Percentiles rank a stretch among this genome's conserved stretches.
These are phyloP conservation scores for Epichloe scottii DNA, from an alignment of 2,329 filamentous ascomycete genomes.

Conservation along the genomic window DNA sequence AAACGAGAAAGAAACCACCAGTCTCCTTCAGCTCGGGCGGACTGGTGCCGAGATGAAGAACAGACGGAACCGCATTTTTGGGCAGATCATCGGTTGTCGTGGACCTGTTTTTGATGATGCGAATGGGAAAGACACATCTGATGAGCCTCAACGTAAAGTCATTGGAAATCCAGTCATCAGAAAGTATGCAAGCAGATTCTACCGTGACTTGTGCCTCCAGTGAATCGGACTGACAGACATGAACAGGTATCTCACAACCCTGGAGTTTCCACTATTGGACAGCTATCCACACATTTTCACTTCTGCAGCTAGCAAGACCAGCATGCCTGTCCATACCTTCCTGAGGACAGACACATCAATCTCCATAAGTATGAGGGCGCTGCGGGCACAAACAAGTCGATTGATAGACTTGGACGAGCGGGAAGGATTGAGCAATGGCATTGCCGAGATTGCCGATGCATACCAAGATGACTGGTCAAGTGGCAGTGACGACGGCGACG, in stretches of 20 bases:
- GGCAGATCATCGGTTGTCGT: slow-evolving; percentile 15
- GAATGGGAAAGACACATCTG: slow-evolving; percentile 3
- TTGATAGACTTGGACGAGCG: slow-evolving; percentile 64
- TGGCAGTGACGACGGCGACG: slow-evolving; percentile 57
- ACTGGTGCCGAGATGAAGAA: slow-evolving; percentile 1
- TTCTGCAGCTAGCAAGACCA: slow-evolving; percentile 20
- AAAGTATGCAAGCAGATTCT: slow-evolving; percentile 11
- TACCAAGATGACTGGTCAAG: slow-evolving; percentile 84
- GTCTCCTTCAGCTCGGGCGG: slow-evolving; percentile 19
- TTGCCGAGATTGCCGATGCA: slow-evolving; percentile 73
- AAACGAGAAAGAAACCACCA: slow-evolving; percentile 18
- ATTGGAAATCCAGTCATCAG: slow-evolving; percentile 17
- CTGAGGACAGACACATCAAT: slow-evolving; percentile 66
- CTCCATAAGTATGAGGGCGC: slow-evolving; percentile 50
- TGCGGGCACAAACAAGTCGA: slow-evolving; percentile 52
- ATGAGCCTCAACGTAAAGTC: slow-evolving; percentile 10
- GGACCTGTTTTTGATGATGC: slow-evolving; percentile 6
- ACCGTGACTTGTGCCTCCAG: background rate
- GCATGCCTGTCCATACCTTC: slow-evolving; percentile 36
- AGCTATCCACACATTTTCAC: slow-evolving; percentile 72
- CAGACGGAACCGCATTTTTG: slow-evolving; percentile 16
- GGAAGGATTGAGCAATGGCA: slow-evolving; percentile 67
- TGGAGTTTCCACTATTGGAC: slow-evolving; percentile 51
- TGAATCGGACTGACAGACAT: background rate
- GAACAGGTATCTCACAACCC: slow-evolving; percentile 5